Evolutionary conservation across 177 flowering plant genomes (phyloP), one percentile per base, ranked within the genome.

Genomic region (Vitis hybrid): DNA sequence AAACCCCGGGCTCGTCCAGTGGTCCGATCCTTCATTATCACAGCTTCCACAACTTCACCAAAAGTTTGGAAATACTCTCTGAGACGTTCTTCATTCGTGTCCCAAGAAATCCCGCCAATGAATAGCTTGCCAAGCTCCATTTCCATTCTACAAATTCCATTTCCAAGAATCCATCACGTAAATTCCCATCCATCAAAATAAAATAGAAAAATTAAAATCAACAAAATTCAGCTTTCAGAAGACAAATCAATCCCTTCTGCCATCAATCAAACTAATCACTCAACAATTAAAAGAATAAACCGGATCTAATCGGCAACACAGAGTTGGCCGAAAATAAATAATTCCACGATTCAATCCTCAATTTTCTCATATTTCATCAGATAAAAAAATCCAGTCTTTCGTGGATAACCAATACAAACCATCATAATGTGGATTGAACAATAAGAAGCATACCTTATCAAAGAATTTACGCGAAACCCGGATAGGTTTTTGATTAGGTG

Each of bases 1-100:
- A 88, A 88, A 2, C 92, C 92, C 68, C 92, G 88, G 54, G 90
- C 90, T 53, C 92, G 87, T 2, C 92, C 92, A 0, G 92, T 88
- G 73, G 75, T 67, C 50, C 89, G 84, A 79, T 88, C 91, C 76
- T 81, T 86, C 89, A 88, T 88, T 14, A 86, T 86, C 72, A 88
- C 88, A 64, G 87, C 87, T 71, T 88, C 88, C 72, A 80, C 33
- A 12, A 88, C 90, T 64, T 85, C 90, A 8, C 92, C 92, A 76
- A 79, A 88, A 24, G 61, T 68, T 62, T 79, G 82, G 66, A 88
- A 88, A 75, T 88, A 88, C 67, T 88, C 88, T 28, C 79, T 80
- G 14, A 88, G 79, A 13, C 86, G 87, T 22, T 86, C 88, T 68
- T 86, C 91, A 76, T 80, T 82, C 28, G 91, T 88, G 81, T 88